Evolutionary conservation across 1,139 yeast genomes (phyloP).

Genomic region (Suhomyces choctaworum): DNA sequence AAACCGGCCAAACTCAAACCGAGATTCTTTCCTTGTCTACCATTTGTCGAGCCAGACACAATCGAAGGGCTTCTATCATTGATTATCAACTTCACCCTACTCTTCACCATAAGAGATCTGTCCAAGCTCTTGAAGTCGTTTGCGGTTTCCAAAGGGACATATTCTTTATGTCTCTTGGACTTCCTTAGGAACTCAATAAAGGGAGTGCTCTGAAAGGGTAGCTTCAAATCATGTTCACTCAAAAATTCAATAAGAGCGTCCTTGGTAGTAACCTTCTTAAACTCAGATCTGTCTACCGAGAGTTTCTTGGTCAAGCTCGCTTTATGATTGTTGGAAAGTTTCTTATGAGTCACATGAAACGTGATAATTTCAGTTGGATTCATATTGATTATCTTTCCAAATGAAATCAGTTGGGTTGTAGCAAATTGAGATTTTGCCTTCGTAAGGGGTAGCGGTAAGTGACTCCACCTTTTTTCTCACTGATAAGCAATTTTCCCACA

Average conservation of each 20-base stretch:
- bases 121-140: slow-evolving; percentile 48
- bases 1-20: slow-evolving; percentile 22
- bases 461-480: slow-evolving; percentile 6
- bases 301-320: neutral
- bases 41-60: slow-evolving; percentile 2
- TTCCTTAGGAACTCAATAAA: slow-evolving; percentile 27
- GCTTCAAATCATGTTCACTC: slow-evolving; percentile 10
- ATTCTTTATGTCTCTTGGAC: slow-evolving; percentile 45
- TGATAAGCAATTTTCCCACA: slow-evolving; percentile 13
- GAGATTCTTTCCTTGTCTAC: too few species aligned
- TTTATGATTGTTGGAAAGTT: slow-evolving; percentile 6
- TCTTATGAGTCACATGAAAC: slow-evolving; percentile 14
- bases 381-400: slow-evolving; percentile 4
- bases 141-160: slow-evolving; percentile 37
- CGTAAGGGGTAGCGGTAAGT: slow-evolving; percentile 12
- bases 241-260: slow-evolving; percentile 15
- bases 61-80: slow-evolving; percentile 18
- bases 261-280: slow-evolving; percentile 14
- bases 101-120: slow-evolving; percentile 50
- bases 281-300: slow-evolving; percentile 4
- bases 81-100: slow-evolving; percentile 33
- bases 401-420: too few species aligned
- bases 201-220: slow-evolving; percentile 10
- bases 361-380: neutral
- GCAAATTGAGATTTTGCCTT: too few species aligned